Conservation (phyloP, 768 basidiomycete genomes). For the Boletus sp. region DNA sequence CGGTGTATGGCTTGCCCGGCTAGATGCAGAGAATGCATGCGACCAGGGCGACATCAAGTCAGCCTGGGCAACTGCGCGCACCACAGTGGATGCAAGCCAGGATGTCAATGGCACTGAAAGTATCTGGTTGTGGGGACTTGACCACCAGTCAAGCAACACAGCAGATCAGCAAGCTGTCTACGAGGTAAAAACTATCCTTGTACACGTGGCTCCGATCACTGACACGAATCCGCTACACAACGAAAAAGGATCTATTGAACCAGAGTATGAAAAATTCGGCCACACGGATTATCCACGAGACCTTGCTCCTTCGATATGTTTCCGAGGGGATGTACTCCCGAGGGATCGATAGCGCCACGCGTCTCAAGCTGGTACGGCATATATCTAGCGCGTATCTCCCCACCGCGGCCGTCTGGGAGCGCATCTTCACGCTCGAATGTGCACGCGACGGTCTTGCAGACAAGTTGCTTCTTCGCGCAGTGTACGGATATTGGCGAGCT, state of each 20-base stretch:
- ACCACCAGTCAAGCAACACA: constrained; percentile 13
- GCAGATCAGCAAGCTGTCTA: constrained; percentile 24
- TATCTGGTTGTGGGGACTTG: constrained; percentile 58
- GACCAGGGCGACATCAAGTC: constrained; percentile 24
- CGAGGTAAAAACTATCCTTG: constrained; percentile 30
- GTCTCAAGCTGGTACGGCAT: constrained; percentile 35
- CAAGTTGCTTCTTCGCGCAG: constrained; percentile 18
- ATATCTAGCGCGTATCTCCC: constrained; percentile 42
- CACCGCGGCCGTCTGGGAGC: constrained; percentile 42
- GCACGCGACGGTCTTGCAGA: constrained; percentile 15
- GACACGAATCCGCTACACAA: not conserved
- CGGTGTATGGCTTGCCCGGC: constrained; percentile 50
- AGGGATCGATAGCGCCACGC: constrained; percentile 13
- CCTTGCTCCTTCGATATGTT: constrained; percentile 45
- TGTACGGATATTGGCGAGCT: constrained; percentile 44
- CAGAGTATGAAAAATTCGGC: constrained; percentile 45
- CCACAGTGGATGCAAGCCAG: constrained; percentile 24
- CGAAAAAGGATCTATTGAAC: constrained; percentile 40
- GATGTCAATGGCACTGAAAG: constrained; percentile 29
- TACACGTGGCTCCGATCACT: not conserved
- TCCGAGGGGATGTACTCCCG: constrained; percentile 28
- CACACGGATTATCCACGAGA: constrained; percentile 42
- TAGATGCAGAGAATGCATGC: constrained; percentile 41
- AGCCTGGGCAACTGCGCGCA: constrained; percentile 47
- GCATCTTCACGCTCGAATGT: constrained; percentile 36